Conservation (phyloP, 345 rosid genomes). For the Hibiscus mutabilis region DNA sequence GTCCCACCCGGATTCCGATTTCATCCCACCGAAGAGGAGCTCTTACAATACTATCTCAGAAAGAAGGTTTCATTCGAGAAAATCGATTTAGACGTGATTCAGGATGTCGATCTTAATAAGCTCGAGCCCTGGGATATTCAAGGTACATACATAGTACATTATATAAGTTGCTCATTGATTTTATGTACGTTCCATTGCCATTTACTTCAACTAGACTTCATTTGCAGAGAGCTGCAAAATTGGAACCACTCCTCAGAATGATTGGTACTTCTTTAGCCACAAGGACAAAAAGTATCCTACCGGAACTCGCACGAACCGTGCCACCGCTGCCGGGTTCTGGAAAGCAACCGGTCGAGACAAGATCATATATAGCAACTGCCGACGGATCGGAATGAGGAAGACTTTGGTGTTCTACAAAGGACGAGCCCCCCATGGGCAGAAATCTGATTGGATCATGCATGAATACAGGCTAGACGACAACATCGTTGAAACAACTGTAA, state of each 20-base stretch:
- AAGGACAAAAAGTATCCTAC: slow-evolving; percentile 83
- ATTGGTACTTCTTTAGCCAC: slow-evolving; percentile 83
- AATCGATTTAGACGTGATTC: slow-evolving; percentile 72
- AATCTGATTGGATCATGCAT: slow-evolving; percentile 88
- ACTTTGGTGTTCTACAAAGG: slow-evolving; percentile 80
- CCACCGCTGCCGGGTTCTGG: slow-evolving; percentile 78
- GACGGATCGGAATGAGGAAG: slow-evolving; percentile 71
- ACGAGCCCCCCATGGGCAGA: slow-evolving; percentile 76
- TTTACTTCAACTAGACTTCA: background rate
- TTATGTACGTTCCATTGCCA: background rate
- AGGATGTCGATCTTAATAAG: slow-evolving; percentile 77
- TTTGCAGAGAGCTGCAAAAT: slow-evolving; percentile 65
- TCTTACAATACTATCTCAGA: slow-evolving; percentile 60
- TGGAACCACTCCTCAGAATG: slow-evolving; percentile 76
- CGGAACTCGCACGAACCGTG: slow-evolving; percentile 76
- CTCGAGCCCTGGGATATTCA: slow-evolving; percentile 93
- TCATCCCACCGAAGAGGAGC: slow-evolving; percentile 91
- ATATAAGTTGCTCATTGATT: background rate
- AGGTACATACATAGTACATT: slow-evolving; percentile 43
- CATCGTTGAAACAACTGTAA: slow-evolving; percentile 30
- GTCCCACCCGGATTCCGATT: slow-evolving; percentile 85
- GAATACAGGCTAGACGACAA: slow-evolving; percentile 67
- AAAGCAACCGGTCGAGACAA: slow-evolving; percentile 86
- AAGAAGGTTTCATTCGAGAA: slow-evolving; percentile 60
- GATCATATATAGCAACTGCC: slow-evolving; percentile 48